Conservation (phyloP, 2,329 filamentous ascomycete genomes). For the Paracoccidioides brasiliensis region DNA sequence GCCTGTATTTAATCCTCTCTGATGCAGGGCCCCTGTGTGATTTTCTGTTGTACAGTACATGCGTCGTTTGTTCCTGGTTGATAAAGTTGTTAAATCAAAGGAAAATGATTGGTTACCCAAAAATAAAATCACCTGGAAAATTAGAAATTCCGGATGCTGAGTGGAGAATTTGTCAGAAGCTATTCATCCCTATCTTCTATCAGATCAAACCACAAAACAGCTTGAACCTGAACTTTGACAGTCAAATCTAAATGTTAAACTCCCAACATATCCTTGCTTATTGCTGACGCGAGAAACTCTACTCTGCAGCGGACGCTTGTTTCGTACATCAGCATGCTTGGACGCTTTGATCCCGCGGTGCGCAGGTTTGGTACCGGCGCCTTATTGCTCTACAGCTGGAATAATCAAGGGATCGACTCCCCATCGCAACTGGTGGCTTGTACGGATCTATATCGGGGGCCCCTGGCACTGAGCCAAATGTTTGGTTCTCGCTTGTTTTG, state of each 20-base stretch:
- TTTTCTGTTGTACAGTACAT: background rate
- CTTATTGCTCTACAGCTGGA: background rate
- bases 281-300: background rate
- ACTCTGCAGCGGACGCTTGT: background rate
- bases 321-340: background rate
- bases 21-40: too few relatives aligned
- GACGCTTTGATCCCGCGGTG: background rate
- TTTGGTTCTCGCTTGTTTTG: too few relatives aligned
- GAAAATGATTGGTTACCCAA: background rate
- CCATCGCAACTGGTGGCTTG: background rate
- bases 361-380: background rate
- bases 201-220: background rate
- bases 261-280: too few relatives aligned
- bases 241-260: background rate
- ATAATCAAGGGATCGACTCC: background rate
- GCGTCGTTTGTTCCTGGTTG: background rate
- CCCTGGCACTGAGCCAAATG: background rate
- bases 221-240: background rate
- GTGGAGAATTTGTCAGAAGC: background rate
- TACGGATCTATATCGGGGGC: background rate
- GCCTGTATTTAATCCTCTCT: background rate
- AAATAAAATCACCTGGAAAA: background rate
- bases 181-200: background rate
- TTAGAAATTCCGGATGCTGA: background rate
- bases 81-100: background rate